Evolutionary conservation across 2,329 filamentous ascomycete genomes (phyloP).

Genomic region (Karstenula rhodostoma): DNA sequence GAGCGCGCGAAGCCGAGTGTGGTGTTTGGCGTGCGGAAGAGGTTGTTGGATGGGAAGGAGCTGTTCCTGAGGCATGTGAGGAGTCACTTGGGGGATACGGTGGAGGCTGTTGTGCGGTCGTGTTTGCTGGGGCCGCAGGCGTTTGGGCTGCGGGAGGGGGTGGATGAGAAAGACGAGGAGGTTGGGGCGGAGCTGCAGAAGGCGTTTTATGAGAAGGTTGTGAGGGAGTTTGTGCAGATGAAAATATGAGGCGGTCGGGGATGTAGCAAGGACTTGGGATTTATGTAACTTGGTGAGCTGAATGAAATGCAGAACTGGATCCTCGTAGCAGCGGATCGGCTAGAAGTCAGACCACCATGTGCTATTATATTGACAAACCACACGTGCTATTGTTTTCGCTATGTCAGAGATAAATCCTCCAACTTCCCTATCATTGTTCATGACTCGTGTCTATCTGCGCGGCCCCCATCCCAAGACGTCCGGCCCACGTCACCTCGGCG

Average conservation of each 20-base stretch:
- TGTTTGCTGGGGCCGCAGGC: constrained; percentile 42
- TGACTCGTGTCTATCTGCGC: constrained; percentile 24
- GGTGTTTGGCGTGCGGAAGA: constrained; percentile 47
- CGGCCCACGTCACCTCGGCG: constrained; percentile 14
- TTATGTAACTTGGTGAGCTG: background rate
- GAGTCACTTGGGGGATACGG: constrained; percentile 35
- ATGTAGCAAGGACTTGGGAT: background rate
- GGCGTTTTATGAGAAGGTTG: constrained; percentile 44
- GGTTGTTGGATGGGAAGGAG: constrained; percentile 31
- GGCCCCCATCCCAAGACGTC: constrained; percentile 5
- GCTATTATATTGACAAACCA: background rate
- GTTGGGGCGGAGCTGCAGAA: constrained; percentile 40
- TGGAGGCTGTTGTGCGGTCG: constrained; percentile 35
- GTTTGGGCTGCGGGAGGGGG: constrained; percentile 37
- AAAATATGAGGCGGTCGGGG: constrained; percentile 18
- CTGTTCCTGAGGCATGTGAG: constrained; percentile 33
- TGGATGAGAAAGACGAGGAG: constrained; percentile 42
- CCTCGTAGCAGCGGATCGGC: too few relatives aligned
- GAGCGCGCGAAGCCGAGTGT: constrained; percentile 49
- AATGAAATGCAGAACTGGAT: background rate
- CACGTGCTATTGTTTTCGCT: constrained; percentile 23
- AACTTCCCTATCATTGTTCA: constrained; percentile 18
- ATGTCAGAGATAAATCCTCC: constrained; percentile 22
- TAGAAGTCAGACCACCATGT: too few relatives aligned
- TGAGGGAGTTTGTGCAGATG: constrained; percentile 37